These are phyloP conservation scores for Irpex lacteus DNA, from an alignment of 1,284 basidiomycete genomes.

Conservation along the genomic window DNA sequence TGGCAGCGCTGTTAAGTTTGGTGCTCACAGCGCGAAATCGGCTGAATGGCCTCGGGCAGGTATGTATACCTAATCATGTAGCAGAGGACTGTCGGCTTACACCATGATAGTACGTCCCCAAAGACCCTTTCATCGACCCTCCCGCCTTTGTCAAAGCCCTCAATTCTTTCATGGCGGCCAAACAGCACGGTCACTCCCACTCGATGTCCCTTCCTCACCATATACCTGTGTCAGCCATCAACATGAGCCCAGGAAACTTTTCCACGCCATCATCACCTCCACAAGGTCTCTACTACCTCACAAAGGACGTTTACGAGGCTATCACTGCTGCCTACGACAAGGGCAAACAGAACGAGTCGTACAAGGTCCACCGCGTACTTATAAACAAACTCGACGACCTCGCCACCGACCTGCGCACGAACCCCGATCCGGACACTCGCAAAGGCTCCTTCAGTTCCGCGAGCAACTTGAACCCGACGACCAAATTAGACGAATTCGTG, in stretches of 20 bases:
- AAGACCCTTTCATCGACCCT: conserved; percentile 75
- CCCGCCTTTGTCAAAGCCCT: conserved; percentile 40
- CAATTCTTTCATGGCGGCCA: conserved; percentile 21
- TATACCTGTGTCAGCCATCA: conserved; percentile 14
- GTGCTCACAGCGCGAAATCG: conserved; percentile 66
- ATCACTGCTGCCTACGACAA: conserved; percentile 52
- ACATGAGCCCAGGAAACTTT: conserved; percentile 18
- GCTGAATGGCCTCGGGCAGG: conserved; percentile 49
- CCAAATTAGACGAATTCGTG: conserved; percentile 39
- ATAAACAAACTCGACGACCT: conserved; percentile 48
- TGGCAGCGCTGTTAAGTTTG: conserved; percentile 67
- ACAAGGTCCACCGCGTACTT: conserved; percentile 61
- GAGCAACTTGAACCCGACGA: conserved; percentile 41
- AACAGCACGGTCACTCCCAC: conserved; percentile 20
- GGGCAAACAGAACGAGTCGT: conserved; percentile 47
- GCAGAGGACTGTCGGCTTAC: neutral
- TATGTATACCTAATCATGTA: conserved; percentile 22
- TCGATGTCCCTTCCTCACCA: conserved; percentile 20
- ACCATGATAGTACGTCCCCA: conserved; percentile 48
- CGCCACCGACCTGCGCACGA: conserved; percentile 34
- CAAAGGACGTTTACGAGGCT: conserved; percentile 44
- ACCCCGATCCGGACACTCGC: conserved; percentile 12
- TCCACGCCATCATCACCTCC: conserved; percentile 6
- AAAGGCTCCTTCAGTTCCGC: conserved; percentile 21
- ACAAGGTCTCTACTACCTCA: conserved; percentile 33